These are phyloP conservation scores for Phytopythium oedochilum DNA, from an alignment of 352 stramenopile genomes.

Conservation along the genomic window DNA sequence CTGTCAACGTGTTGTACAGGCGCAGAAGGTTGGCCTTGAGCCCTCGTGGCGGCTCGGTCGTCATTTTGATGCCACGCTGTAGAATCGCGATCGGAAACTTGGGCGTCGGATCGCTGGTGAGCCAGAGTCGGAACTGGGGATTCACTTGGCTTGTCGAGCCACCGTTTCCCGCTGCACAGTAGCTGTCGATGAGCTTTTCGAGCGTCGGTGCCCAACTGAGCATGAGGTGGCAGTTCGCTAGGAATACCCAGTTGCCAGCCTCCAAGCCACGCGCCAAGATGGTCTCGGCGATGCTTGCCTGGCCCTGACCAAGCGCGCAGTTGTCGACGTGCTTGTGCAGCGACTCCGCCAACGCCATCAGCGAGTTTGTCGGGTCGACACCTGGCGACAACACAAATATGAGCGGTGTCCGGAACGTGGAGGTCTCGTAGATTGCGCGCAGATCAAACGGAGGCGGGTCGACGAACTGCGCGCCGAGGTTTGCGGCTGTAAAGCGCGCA, in stretches of 20 bases:
- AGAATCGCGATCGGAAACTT: constrained; percentile 96
- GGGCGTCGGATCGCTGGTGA: constrained; percentile 90
- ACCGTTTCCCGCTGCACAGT: constrained; percentile 30
- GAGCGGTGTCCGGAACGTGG: constrained; percentile 86
- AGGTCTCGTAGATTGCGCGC: constrained; percentile 86
- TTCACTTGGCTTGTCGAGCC: constrained; percentile 55
- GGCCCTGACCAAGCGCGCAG: constrained; percentile 92
- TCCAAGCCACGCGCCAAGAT: constrained; percentile 86
- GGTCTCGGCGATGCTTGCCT: constrained; percentile 88
- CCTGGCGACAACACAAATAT: constrained; percentile 95
- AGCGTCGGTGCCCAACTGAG: constrained; percentile 93
- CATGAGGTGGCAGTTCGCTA: constrained; percentile 96
- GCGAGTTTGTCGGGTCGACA: constrained; percentile 92
- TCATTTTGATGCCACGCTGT: constrained; percentile 96
- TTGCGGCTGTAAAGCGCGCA: constrained; percentile 86
- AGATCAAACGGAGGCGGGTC: constrained; percentile 93
- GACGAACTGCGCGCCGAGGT: constrained; percentile 90
- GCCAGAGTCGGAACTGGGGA: constrained; percentile 90
- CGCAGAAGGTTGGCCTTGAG: constrained; percentile 91
- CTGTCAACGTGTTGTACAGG: constrained; percentile 92
- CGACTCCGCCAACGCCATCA: constrained; percentile 83
- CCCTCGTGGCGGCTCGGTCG: constrained; percentile 91
- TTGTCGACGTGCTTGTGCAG: constrained; percentile 88
- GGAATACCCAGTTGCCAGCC: constrained; percentile 92
- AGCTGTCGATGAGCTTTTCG: constrained; percentile 93